Evolutionary conservation across 2,329 filamentous ascomycete species (phyloP), one percentile per base, ranked within the genome.

Genomic region (Erysiphe pulchra): DNA sequence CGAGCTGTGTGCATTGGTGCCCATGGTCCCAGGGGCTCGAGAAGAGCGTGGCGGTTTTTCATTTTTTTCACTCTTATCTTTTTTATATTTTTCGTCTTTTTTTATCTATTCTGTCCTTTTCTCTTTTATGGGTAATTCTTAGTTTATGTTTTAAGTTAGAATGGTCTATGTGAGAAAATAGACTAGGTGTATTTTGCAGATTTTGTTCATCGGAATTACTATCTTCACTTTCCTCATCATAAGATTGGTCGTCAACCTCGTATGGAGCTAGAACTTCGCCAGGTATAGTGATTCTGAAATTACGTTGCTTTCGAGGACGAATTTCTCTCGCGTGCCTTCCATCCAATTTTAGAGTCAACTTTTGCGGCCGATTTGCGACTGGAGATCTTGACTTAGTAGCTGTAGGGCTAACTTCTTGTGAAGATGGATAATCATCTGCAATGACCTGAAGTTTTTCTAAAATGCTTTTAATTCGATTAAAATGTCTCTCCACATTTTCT

Each of bases 201-300:
- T 49, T 40, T 18, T 68, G 69, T 31, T 51, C 52, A n/a, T 53
- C 53, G 5, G 50, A 49, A 45, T 38, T 52, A 17, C 42, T 42
- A 43, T 55, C 56, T 16, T 45, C 38, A 17, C 14, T 52, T 9
- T 53, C 54, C 9, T 56, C 54, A 42, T 62, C 70, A 48, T 67
- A 72, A 0, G 66, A 63, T 45, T 75, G 71, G 55, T 74, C 75
- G 48, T 75, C 71, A 20, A 77, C 59, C 46, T 78, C 74, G 53
- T 76, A 77, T 0, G 74, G 74, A 1, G 74, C 73, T 42, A 77
- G 62, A 9, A 78, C 74, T 55, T 78, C 73, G 40, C 74, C 74
- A 1, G 74, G 74, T 11, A 78, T 72, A 1, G 73, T 77, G 41
- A 78, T 76, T 38, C 70, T 65, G 6, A 73, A 71, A 4, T 69